These are phyloP conservation scores for Sporothrix mexicana DNA, from an alignment of 2,329 filamentous ascomycete species.

Conservation along the genomic window DNA sequence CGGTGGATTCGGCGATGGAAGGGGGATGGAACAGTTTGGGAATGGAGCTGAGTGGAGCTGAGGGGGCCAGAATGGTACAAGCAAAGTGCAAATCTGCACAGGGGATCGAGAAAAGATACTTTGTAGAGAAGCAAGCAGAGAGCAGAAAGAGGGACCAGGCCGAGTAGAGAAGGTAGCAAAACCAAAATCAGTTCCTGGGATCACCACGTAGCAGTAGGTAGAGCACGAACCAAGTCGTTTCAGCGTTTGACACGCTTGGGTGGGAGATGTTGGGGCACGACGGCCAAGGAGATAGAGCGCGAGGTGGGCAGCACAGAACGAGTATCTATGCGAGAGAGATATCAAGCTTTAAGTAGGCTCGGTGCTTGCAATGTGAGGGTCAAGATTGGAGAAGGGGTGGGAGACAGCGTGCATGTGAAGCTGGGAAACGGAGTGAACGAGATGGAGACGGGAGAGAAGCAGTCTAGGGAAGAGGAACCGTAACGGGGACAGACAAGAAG, in stretches of 20 bases:
- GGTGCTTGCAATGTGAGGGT: not conserved
- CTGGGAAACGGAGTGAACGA: not conserved
- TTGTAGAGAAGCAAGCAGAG: constrained; percentile 22
- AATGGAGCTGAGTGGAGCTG: constrained; percentile 22
- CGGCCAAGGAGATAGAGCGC: not conserved
- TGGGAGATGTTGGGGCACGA: not conserved
- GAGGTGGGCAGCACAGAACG: constrained; percentile 4
- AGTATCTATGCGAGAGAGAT: not conserved
- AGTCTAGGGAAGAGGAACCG: not conserved
- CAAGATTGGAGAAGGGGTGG: not conserved
- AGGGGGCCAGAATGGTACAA: not conserved
- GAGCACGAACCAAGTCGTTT: constrained; percentile 38
- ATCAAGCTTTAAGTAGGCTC: not conserved
- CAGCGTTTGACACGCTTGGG: constrained; percentile 33
- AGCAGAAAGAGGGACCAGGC: constrained; percentile 19
- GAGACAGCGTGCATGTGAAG: not conserved
- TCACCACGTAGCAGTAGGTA: constrained; percentile 31
- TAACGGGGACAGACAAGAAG: not conserved
- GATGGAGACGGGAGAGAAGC: not conserved
- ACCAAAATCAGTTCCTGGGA: not conserved
- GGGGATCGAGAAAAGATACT: constrained; percentile 12
- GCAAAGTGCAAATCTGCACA: not conserved
- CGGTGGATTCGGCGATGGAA: constrained; percentile 28
- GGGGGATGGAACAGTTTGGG: constrained; percentile 36
- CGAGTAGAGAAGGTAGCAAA: not conserved